Conservation (phyloP, 2,329 filamentous ascomycete species). For the Penicillium sp. region DNA sequence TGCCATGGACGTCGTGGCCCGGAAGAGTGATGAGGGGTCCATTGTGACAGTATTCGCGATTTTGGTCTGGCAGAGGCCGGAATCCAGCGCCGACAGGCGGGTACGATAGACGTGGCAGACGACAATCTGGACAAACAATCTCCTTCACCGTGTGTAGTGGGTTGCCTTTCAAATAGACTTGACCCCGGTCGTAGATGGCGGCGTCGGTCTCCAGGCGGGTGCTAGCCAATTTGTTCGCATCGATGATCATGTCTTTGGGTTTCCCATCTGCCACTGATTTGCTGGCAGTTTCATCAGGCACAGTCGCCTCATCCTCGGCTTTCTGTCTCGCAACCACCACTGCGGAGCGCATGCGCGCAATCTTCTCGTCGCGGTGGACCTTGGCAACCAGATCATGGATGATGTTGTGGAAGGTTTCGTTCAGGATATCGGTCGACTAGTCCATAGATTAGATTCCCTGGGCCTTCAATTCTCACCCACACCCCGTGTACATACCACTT, state of each 20-base stretch:
- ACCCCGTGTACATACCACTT: constrained; percentile 36
- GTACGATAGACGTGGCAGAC: constrained; percentile 54
- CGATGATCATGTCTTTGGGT: constrained; percentile 30
- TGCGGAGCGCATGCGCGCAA: constrained; percentile 53
- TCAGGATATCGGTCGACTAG: constrained; percentile 43
- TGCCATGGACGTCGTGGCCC: constrained; percentile 59
- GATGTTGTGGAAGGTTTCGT: constrained; percentile 55
- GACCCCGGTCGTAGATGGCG: constrained; percentile 49
- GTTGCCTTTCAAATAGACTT: constrained; percentile 52
- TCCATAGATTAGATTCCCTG: background rate
- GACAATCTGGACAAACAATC: constrained; percentile 56
- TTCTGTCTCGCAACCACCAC: constrained; percentile 41
- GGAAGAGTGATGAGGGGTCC: constrained; percentile 53
- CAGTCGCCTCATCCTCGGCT: constrained; percentile 37
- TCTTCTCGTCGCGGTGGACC: constrained; percentile 56
- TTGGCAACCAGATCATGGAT: constrained; percentile 55
- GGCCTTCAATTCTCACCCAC: background rate
- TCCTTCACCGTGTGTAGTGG: constrained; percentile 55
- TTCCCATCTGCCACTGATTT: constrained; percentile 29
- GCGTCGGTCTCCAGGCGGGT: constrained; percentile 46
- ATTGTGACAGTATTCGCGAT: constrained; percentile 54
- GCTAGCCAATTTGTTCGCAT: constrained; percentile 32
- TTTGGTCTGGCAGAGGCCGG: constrained; percentile 45
- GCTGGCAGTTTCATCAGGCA: constrained; percentile 28
- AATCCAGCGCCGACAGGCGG: constrained; percentile 50